Evolutionary conservation across 257 asterid genomes (phyloP).

Genomic region (Solanum piurae): DNA sequence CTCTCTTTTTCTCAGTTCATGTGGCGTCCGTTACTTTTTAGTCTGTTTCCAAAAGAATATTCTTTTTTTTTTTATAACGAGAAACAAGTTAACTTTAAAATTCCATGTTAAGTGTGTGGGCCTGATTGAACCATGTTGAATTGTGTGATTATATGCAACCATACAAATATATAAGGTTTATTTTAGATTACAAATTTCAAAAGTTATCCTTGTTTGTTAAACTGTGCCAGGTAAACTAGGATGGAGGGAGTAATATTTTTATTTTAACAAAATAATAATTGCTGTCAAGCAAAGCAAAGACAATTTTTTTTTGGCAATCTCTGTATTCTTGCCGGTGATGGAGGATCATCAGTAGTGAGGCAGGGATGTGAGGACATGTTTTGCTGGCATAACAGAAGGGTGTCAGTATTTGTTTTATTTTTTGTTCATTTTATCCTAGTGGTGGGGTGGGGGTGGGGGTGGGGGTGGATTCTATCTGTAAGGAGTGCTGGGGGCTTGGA

Average conservation of each 20-base stretch:
- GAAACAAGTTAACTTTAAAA: background rate
- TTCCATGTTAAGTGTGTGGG: background rate
- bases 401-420: constrained; percentile 22
- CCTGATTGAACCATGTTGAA: background rate
- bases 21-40: background rate
- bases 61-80: background rate
- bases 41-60: background rate
- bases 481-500: constrained; percentile 18
- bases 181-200: background rate
- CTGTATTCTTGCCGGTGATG: background rate
- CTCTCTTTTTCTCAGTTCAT: background rate
- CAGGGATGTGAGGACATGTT: constrained; percentile 11
- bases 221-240: background rate
- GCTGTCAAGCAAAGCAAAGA: background rate
- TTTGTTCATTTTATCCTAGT: constrained; percentile 42
- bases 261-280: background rate
- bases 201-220: background rate
- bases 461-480: constrained; percentile 29
- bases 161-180: background rate
- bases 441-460: constrained; percentile 24
- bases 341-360: constrained; percentile 5
- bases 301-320: background rate
- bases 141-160: background rate
- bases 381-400: background rate
- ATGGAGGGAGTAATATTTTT: background rate